Base-by-base conservation (phyloP, 2,329 filamentous ascomycete species). In the Apiospora rasikravindrae region DNA sequence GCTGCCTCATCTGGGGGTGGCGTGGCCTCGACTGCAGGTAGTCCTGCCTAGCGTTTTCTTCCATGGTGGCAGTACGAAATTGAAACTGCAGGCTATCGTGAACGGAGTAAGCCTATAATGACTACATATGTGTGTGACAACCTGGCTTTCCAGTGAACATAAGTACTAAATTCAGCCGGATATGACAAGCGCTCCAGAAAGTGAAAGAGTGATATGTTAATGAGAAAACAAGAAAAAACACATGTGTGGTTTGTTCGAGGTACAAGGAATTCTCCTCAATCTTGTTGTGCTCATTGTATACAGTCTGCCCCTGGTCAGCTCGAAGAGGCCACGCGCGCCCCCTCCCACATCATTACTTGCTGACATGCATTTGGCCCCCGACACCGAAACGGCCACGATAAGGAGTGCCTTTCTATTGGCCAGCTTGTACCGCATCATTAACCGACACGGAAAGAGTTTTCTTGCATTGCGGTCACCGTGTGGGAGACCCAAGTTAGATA, bases 1-100 rank as follows among this genome's bases (percentile, higher is more conserved):
- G 10, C 37, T 11, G 70, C 70, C 22, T 42, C 70, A 16, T 67
- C 66, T 66, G 24, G 19, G 24, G 53, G 10, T 71, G 57, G 11
- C 53, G 69, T 7, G 40, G 1, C 19, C 69, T 11, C 4, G 53
- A 67, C 14, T 67, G 61, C 40, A 66, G 10, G 14, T 71, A 71
- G 11, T 67, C 13, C 53, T 22, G 53, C 29, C 53, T 61, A 1
- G 53, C 16, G 29, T n/a, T 61, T 26, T 61, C 53, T 4, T n/a
- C 53, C 53, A 61, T 61, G 16, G 19, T 22, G 29, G 53, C 29
- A 37, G 16, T n/a, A 24, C 22, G 22, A 47, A 47, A 1, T 7
- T 49, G 33, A 33, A 33, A 33, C 33, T 3, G 33, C 33, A 33
- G 33, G 33, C 33, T 33, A 33, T 6, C 33, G 45, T 49, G 45